These are phyloP conservation scores for Nidula microcarpa DNA, from an alignment of 768 basidiomycete genomes.

Conservation along the genomic window DNA sequence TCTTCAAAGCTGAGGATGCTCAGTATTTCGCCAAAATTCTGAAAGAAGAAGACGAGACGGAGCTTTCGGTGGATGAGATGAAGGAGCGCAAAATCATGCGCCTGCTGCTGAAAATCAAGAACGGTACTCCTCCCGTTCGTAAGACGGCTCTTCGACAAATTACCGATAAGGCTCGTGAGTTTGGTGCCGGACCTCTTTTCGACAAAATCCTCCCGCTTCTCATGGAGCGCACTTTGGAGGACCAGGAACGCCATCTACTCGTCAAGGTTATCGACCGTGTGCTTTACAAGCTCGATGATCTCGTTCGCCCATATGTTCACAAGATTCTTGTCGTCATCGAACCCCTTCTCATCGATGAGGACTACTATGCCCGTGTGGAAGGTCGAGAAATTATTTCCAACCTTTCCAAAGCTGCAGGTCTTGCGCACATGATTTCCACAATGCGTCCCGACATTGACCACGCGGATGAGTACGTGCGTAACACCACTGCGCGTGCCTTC, in stretches of 20 bases:
- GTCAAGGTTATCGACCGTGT: constrained; percentile 99
- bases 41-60: constrained; percentile 93
- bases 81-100: constrained; percentile 99
- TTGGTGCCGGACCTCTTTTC: constrained; percentile 96
- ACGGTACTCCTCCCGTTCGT: constrained; percentile 96
- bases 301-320: constrained; percentile 98
- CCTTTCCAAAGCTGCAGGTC: constrained; percentile 95
- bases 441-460: constrained; percentile 99
- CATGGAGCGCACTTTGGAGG: constrained; percentile 97
- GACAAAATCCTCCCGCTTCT: constrained; percentile 98
- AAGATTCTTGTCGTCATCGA: constrained; percentile 99
- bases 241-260: constrained; percentile 95
- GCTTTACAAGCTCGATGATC: constrained; percentile 97
- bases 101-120: constrained; percentile 96
- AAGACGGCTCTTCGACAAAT: constrained; percentile 98
- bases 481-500: constrained; percentile 98
- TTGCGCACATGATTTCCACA: constrained; percentile 99
- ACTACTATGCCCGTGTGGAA: constrained; percentile 94
- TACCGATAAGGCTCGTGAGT: constrained; percentile 98
- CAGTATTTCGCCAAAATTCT: constrained; percentile 97
- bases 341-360: constrained; percentile 97
- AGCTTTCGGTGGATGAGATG: constrained; percentile 93
- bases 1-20: constrained; percentile 98
- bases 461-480: constrained; percentile 98
- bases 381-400: constrained; percentile 99